A percentile compares a stretch with the other conserved stretches of the same genome.
phyloP scores from a whole-genome alignment of 106 monocot genomes.

The Allium cepa region DNA sequence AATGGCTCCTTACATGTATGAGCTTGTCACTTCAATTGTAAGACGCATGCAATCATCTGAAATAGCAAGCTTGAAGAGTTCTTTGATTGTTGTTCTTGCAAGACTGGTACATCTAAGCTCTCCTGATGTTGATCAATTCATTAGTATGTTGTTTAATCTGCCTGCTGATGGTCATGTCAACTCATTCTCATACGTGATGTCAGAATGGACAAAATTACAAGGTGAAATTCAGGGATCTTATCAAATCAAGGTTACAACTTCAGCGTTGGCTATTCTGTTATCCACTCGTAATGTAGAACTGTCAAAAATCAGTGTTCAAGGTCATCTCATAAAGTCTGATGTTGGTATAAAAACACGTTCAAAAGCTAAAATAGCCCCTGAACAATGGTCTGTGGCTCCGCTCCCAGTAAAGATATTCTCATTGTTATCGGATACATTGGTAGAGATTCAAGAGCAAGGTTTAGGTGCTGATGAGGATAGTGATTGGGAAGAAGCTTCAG shows the following conservation, averaged over 20 bases:
- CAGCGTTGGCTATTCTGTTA: constrained; percentile 72
- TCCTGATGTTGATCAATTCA: constrained; percentile 68
- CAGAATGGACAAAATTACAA: constrained; percentile 88
- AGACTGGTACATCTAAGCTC: constrained; percentile 86
- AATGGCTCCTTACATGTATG: constrained; percentile 60
- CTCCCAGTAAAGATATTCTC: constrained; percentile 87
- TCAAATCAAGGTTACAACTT: constrained; percentile 95
- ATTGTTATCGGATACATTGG: constrained; percentile 54
- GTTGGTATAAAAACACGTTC: constrained; percentile 92
- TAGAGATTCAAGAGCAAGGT: constrained; percentile 80
- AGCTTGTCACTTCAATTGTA: constrained; percentile 70
- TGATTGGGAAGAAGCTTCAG: constrained; percentile 69
- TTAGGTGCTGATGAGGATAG: constrained; percentile 50
- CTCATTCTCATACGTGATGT: constrained; percentile 71
- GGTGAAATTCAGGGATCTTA: constrained; percentile 94
- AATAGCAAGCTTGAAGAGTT: constrained; percentile 76
- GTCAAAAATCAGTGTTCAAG: constrained; percentile 65
- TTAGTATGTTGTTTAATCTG: constrained; percentile 55
- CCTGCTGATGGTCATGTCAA: constrained; percentile 67
- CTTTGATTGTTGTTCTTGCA: constrained; percentile 79
- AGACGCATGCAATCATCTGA: constrained; percentile 83
- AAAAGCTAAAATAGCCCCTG: constrained; percentile 71
- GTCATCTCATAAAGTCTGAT: constrained; percentile 69
- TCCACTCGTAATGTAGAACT: constrained; percentile 57
- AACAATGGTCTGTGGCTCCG: constrained; percentile 69